Evolutionary conservation across 495 filamentous ascomycete species (phyloP), one percentile per base, ranked within the genome.

Genomic region (Lophium mytilinum): DNA sequence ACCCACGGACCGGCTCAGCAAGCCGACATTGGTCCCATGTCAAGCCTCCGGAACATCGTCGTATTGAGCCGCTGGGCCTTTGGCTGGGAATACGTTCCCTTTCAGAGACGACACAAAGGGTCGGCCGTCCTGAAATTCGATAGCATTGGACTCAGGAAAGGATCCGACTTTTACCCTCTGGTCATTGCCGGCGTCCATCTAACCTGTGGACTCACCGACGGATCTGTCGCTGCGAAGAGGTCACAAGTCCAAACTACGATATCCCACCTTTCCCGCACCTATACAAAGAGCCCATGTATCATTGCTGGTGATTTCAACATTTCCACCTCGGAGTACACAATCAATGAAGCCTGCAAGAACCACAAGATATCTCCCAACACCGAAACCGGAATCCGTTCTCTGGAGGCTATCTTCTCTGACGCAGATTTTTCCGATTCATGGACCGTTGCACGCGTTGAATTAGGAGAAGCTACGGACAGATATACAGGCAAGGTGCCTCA

Each of bases 271-370:
- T 62, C 60, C 1, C 41, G 47, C 1, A 41, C 41, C 3, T 73
- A 78, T 45, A 51, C 65, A 21, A 33, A 49, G 0, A 70, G 73
- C 54, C 67, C 73, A 18, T 80, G 74, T 71, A 71, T 83, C 40
- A 53, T 83, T 33, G 80, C 75, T 1, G 81, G 81, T 1, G 81
- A 83, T 62, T 80, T 82, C 66, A 83, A 83, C 53, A 63, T 83
- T 15, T 67, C 74, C 5, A 80, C 77, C 6, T 83, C 80, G 0
- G 59, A 66, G 33, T 70, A 71, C 43, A 73, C 75, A 5, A 75
- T 82, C 51, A 65, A 77, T n/a, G 66, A 58, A 8, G 78, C 78
- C 9, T 46, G 78, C 18, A 71, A 69, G 37, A 73, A 66, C 50
- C 73, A 72, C 24, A 55, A 68, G 18, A 74, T 83, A 36, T 75